Percentiles rank a stretch among this genome's conserved stretches.
These are phyloP conservation scores for Chalaropsis ovoidea DNA, from an alignment of 2,329 filamentous ascomycete genomes.

Conservation along the genomic window DNA sequence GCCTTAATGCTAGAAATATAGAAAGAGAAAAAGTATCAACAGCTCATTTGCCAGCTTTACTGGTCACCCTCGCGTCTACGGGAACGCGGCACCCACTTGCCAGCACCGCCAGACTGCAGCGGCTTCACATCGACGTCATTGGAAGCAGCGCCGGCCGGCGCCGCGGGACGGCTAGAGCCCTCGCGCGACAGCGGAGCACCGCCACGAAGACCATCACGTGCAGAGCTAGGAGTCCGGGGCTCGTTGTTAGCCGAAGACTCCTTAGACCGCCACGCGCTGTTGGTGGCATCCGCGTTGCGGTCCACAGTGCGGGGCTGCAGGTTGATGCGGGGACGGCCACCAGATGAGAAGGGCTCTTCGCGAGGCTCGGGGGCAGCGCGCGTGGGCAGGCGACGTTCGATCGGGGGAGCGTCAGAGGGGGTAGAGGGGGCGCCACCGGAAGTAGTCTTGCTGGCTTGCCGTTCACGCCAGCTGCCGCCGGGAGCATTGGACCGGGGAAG, in stretches of 20 bases:
- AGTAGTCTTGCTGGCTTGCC: slow-evolving; percentile 32
- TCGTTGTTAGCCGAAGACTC: slow-evolving; percentile 55
- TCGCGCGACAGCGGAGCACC: slow-evolving; percentile 77
- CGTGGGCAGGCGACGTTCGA: slow-evolving; percentile 27
- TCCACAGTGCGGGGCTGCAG: slow-evolving; percentile 46
- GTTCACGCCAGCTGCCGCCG: slow-evolving; percentile 38
- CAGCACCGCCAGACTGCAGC: slow-evolving; percentile 43
- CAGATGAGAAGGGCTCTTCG: slow-evolving; percentile 22
- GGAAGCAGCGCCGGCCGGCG: slow-evolving; percentile 28
- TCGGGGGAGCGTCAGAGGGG: slow-evolving; percentile 28
- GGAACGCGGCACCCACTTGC: slow-evolving; percentile 44
- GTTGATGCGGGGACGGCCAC: slow-evolving; percentile 50
- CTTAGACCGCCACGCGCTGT: slow-evolving; percentile 64
- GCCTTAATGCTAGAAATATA: slow-evolving; percentile 27
- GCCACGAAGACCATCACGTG: slow-evolving; percentile 79
- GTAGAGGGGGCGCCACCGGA: slow-evolving; percentile 33
- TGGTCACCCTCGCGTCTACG: slow-evolving; percentile 8
- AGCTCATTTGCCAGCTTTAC: slow-evolving; percentile 7
- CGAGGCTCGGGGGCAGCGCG: not conserved
- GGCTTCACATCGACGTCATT: slow-evolving; percentile 34
- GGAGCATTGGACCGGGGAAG: slow-evolving; percentile 27
- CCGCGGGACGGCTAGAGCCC: slow-evolving; percentile 35
- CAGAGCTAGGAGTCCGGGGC: slow-evolving; percentile 83
- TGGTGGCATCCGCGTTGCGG: slow-evolving; percentile 40
- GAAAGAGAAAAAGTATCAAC: slow-evolving; percentile 27